Conservation (phyloP, 2,329 filamentous ascomycete species). For the Cladosporium sp. region DNA sequence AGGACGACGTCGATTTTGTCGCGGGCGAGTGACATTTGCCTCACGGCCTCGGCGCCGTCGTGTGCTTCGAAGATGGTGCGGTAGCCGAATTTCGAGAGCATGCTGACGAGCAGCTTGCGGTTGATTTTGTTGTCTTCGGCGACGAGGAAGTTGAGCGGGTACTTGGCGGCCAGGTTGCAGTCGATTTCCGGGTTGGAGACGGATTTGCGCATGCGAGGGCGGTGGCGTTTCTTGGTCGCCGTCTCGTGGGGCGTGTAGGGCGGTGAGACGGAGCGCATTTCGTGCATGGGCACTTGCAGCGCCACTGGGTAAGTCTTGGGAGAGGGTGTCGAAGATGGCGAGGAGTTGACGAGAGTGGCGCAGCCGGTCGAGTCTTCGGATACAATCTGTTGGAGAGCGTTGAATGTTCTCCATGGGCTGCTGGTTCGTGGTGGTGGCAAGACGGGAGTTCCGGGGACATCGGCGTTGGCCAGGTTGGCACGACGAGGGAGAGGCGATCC, state of each 20-base stretch:
- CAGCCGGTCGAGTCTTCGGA: not conserved
- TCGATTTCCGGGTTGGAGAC: slow-evolving; percentile 41
- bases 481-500: slow-evolving; percentile 39
- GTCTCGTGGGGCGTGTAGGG: slow-evolving; percentile 4
- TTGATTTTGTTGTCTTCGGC: slow-evolving; percentile 73
- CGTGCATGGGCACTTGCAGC: slow-evolving; percentile 5
- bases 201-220: slow-evolving; percentile 21
- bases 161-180: slow-evolving; percentile 53
- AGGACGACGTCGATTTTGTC: slow-evolving; percentile 58
- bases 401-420: slow-evolving; percentile 23
- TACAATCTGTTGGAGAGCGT: slow-evolving; percentile 23
- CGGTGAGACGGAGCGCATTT: not conserved
- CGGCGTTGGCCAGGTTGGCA: slow-evolving; percentile 8
- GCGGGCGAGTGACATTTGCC: slow-evolving; percentile 45
- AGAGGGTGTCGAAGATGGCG: slow-evolving; percentile 16
- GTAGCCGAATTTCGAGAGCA: slow-evolving; percentile 66
- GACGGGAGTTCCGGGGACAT: not conserved
- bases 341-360: not conserved
- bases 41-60: slow-evolving; percentile 64
- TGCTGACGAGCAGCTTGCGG: slow-evolving; percentile 61
- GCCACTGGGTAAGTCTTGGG: slow-evolving; percentile 13
- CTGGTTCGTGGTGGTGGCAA: slow-evolving; percentile 4
- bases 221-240: not conserved
- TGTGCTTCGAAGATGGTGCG: slow-evolving; percentile 59
- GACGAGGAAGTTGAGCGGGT: slow-evolving; percentile 64